Evolutionary conservation across 1,139 yeast genomes (phyloP), one percentile per base, ranked within the genome.

Genomic region (Blastobotrys arbuscula): DNA sequence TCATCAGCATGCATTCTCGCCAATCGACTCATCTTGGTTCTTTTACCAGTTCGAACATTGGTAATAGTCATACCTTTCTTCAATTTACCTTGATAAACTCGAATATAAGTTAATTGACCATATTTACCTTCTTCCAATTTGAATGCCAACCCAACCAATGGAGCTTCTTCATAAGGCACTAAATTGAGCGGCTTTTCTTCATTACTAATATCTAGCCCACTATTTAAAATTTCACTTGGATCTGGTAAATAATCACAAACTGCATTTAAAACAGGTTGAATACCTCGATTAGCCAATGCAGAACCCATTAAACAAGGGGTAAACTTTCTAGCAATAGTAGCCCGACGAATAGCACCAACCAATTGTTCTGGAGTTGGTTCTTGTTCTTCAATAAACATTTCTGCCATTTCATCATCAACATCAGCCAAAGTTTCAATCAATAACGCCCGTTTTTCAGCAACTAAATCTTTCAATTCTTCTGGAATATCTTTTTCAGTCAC

Each of bases 251-350:
- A 92, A 66, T 92, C 97, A 58, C 94, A 95, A 53, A 92, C 96
- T 38, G 97, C 92, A 67, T 92, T 97, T 59, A 92, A 77, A 39
- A 92, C 97, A 21, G 92, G 88, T 73, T 92, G 98, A 55, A 92
- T 77, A 69, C 97, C 96, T 59, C 84, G 85, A 71, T 92, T 92
- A 48, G 97, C 98, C 57, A 92, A 76, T 24, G 98, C 98, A 47
- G 97, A 88, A 33, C 98, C 98, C 97, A 92, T 92, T 59, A 92
- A 75, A 15, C 92, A 97, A n/a, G 98, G 98, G 20, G 97, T 88
- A 73, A 92, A 92, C 67, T 80, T 86, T 72, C 97, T 82, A 36
- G 90, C 95, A 70, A 92, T 90, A n/a, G 98, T 92, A 47, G 97
- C 80, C 63, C 97, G 81, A 69, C 98, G 84, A 58, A 92, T 92